These are phyloP conservation scores for Ogataea pini DNA, from an alignment of 805 yeast genomes.

Conservation along the genomic window DNA sequence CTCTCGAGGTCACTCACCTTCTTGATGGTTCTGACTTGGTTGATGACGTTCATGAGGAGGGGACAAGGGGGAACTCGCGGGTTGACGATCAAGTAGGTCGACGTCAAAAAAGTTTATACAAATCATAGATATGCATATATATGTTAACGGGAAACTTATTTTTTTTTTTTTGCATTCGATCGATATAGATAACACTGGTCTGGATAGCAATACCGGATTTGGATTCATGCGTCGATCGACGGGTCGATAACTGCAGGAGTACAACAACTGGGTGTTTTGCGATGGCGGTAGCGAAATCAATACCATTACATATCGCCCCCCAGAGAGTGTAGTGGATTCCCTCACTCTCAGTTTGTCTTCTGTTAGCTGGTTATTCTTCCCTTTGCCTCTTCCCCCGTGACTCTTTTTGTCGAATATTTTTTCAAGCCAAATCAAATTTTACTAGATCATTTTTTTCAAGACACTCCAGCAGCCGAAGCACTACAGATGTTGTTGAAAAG, in stretches of 20 bases:
- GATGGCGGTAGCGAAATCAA: too few relatives aligned
- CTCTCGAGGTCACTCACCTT: conserved; percentile 8
- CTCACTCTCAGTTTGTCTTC: too few relatives aligned
- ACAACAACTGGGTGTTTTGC: too few relatives aligned
- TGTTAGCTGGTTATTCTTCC: too few relatives aligned
- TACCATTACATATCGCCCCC: too few relatives aligned
- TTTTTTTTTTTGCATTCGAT: conserved; percentile 5
- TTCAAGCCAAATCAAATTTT: neutral
- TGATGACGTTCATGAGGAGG: conserved; percentile 21
- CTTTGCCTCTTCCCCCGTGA: neutral
- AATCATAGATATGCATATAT: too few relatives aligned
- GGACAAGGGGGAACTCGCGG: too few relatives aligned
- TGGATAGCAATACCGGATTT: neutral
- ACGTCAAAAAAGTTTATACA: too few relatives aligned
- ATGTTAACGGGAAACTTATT: too few relatives aligned
- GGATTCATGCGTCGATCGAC: conserved; percentile 4
- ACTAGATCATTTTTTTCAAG: neutral
- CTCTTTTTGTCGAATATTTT: neutral
- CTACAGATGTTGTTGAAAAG: neutral
- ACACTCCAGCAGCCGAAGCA: neutral
- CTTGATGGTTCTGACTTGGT: conserved; percentile 15
- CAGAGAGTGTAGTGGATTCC: too few relatives aligned
- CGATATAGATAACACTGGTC: neutral
- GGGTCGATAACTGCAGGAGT: too few relatives aligned
- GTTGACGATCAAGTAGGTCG: too few relatives aligned